Percentiles rank a stretch among this genome's conserved stretches.
These are phyloP conservation scores for Limnomonas spitsbergensis DNA, from an alignment of 139 green algal species.

Conservation along the genomic window DNA sequence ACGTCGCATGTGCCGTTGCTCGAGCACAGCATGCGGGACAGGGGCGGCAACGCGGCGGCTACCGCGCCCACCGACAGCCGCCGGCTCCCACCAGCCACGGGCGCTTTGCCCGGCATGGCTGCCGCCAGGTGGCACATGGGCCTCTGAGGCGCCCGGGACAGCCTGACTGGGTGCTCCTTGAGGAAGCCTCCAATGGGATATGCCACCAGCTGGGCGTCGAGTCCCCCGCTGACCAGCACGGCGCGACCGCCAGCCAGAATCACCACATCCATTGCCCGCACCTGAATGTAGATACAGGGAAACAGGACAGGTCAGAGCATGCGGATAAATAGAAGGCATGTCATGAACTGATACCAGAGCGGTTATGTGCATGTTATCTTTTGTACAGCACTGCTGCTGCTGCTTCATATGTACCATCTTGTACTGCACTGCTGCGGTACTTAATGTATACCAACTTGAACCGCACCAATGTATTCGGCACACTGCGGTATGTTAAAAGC, in stretches of 20 bases:
- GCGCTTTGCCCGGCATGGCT: background rate
- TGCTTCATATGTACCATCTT: too few species aligned
- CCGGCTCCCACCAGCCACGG: background rate
- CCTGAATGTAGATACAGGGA: too few species aligned
- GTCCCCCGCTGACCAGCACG: conserved; percentile 74
- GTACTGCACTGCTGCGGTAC: too few species aligned
- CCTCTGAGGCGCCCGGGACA: conserved; percentile 65
- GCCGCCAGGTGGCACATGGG: conserved; percentile 56
- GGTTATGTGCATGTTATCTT: too few species aligned
- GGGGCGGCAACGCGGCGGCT: background rate
- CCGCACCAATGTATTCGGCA: too few species aligned
- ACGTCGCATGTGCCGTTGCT: conserved; percentile 15
- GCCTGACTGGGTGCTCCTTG: conserved; percentile 52
- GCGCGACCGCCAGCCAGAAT: conserved; percentile 5
- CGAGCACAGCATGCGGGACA: conserved; percentile 12
- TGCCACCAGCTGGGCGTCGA: conserved; percentile 42
- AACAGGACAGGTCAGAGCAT: too few species aligned
- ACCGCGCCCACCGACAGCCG: conserved; percentile 6
- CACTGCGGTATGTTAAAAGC: too few species aligned
- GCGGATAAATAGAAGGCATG: too few species aligned
- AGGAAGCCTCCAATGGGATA: conserved; percentile 34
- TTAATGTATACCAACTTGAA: too few species aligned
- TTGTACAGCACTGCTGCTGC: too few species aligned
- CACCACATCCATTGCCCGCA: conserved; percentile 61
- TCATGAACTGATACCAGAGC: too few species aligned